Conservation (phyloP, 805 yeast species). For the Hanseniaspora nectarophila region DNA sequence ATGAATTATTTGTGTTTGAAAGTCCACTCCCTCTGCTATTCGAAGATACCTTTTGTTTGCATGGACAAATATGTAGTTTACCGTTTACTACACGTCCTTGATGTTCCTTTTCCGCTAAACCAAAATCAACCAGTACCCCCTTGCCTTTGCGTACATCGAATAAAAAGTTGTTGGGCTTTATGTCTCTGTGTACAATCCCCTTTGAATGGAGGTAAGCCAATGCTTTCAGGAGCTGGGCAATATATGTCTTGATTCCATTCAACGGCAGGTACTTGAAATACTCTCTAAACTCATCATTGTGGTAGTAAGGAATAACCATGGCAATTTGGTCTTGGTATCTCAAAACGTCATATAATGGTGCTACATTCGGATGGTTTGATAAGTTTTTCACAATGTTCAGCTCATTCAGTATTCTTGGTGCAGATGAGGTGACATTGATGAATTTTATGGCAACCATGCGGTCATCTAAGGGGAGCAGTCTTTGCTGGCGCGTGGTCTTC, state of each 20-base stretch:
- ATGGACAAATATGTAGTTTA: conserved; percentile 23
- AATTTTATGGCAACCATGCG: conserved; percentile 73
- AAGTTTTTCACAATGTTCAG: conserved; percentile 60
- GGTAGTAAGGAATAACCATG: conserved; percentile 82
- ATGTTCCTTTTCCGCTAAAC: conserved; percentile 61
- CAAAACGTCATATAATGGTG: conserved; percentile 79
- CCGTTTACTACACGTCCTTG: conserved; percentile 12
- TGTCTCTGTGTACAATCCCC: conserved; percentile 82
- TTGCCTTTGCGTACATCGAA: conserved; percentile 53
- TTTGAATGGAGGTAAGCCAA: conserved; percentile 53
- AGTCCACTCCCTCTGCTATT: conserved; percentile 2
- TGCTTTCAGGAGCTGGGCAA: conserved; percentile 67
- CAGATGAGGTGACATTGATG: conserved; percentile 90
- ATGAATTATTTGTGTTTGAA: background rate
- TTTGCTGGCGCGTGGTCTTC: conserved; percentile 23
- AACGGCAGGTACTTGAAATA: conserved; percentile 71
- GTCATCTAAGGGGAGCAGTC: conserved; percentile 5
- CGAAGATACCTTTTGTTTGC: conserved; percentile 6
- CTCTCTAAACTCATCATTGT: conserved; percentile 80
- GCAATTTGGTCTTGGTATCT: conserved; percentile 84
- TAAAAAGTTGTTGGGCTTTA: conserved; percentile 72
- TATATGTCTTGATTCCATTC: conserved; percentile 67
- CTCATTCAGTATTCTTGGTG: conserved; percentile 81
- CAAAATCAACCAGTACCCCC: conserved; percentile 86
- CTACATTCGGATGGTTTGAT: conserved; percentile 60